A percentile compares a stretch with the other conserved stretches of the same genome.
phyloP scores from a whole-genome alignment of 2,329 filamentous ascomycete species.

The Botrytis hyacinthi region DNA sequence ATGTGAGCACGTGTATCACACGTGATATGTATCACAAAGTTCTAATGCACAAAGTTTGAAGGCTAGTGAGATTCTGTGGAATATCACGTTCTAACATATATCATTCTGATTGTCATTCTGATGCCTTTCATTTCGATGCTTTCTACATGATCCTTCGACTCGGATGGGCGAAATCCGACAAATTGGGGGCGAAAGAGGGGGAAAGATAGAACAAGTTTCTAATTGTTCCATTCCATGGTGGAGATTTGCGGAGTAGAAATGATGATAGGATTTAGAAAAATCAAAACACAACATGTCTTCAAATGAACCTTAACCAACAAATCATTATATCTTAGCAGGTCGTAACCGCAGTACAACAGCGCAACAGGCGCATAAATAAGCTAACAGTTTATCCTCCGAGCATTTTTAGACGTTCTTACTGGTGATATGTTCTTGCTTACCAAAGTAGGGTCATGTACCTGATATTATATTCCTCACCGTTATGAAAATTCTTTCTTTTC shows the following conservation, averaged over 20 bases:
- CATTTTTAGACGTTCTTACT: not conserved
- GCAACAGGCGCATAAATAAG: conserved; percentile 1
- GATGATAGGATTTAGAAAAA: conserved; percentile 6
- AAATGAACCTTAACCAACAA: conserved; percentile 14
- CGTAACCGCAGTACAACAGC: conserved; percentile 8
- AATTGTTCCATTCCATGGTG: conserved; percentile 17
- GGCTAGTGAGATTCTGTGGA: not conserved
- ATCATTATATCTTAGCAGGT: not conserved
- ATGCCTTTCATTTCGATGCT: not conserved
- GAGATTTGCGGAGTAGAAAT: conserved; percentile 10
- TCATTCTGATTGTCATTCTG: not conserved
- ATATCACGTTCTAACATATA: not conserved
- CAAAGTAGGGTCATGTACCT: not conserved
- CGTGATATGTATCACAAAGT: not conserved
- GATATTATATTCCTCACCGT: not conserved
- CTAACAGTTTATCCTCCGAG: conserved; percentile 2
- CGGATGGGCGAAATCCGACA: conserved; percentile 7
- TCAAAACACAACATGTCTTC: conserved; percentile 17
- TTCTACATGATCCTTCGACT: not conserved
- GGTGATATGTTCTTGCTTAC: conserved; percentile 1
- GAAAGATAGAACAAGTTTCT: conserved; percentile 20
- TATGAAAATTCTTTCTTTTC: not conserved
- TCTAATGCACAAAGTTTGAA: not conserved
- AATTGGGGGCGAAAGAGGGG: not conserved
- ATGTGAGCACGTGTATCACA: not conserved